phyloP scores from a whole-genome alignment of 768 basidiomycete species.

The Mycena maculata region DNA sequence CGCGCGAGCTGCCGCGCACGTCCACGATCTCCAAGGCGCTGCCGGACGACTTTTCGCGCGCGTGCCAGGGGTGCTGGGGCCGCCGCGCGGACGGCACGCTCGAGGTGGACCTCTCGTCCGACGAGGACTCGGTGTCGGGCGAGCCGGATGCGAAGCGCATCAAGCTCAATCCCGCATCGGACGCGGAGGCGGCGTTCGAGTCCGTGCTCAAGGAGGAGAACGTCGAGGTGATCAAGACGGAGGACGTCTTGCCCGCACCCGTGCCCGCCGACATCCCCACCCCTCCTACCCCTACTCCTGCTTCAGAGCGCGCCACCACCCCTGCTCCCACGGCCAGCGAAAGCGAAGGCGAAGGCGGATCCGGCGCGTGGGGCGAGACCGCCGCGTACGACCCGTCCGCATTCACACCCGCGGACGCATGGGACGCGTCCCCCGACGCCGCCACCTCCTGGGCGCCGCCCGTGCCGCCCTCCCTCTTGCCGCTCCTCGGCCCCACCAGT shows the following conservation, averaged over 20 bases:
- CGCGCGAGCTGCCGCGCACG: conserved; percentile 14
- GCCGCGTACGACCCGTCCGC: background rate
- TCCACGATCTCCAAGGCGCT: conserved; percentile 28
- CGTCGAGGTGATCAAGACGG: conserved; percentile 17
- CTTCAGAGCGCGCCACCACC: background rate
- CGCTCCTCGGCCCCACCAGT: conserved; percentile 64
- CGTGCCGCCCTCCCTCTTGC: conserved; percentile 43
- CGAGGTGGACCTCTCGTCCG: background rate
- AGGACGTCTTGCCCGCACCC: background rate
- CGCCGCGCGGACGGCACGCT: background rate
- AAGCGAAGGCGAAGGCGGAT: background rate
- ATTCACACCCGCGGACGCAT: background rate
- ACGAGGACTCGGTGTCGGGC: conserved; percentile 5
- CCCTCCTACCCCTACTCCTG: too few relatives aligned
- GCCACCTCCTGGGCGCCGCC: conserved; percentile 8
- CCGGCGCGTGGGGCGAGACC: background rate
- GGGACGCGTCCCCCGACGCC: conserved; percentile 3
- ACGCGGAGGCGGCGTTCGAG: conserved; percentile 29
- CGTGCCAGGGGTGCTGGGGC: conserved; percentile 11
- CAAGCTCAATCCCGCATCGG: conserved; percentile 33
- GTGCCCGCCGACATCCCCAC: background rate
- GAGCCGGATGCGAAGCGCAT: conserved; percentile 31
- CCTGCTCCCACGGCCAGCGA: background rate
- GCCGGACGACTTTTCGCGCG: conserved; percentile 16
- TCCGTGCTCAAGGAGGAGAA: conserved; percentile 20